Base-by-base conservation (phyloP, 1,139 yeast genomes). In the Hanseniaspora uvarum region DNA sequence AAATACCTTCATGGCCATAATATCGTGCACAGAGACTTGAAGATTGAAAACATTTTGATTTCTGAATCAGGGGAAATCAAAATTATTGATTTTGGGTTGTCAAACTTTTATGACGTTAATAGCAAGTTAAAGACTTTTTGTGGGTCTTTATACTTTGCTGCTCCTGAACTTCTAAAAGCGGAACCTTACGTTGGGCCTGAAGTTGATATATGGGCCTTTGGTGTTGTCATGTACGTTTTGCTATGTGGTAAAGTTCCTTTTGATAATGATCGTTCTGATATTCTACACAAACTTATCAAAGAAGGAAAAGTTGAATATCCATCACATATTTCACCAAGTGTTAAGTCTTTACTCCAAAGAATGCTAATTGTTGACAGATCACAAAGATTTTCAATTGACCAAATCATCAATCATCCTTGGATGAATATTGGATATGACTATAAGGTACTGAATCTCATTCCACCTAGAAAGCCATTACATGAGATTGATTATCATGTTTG, bases 191-290 rank as follows among this genome's bases (percentile, higher is more conserved):
- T 79, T 36, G 99, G 98, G 0, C 98, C 98, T 0, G 98, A 94
- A 67, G 96, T 94, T 50, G 99, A 92, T 66, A 83, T 92, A 30
- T 92, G 99, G 99, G 86, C 96, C 5, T 89, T 89, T 73, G 99
- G 98, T 56, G 96, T 92, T 48, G 96, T 92, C 0, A 71, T 94
- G 38, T 92, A 87, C 64, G 99, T 92, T 18, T 72, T 94, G 58
- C 96, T 92, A 2, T 89, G 96, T 66, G 99, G 99, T 54, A 89
- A 88, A 66, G 97, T 94, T 7, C 99, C 99, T 14, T 94, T 94
- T 68, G 98, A 94, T 67, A 98, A 94, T 66, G 94, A 87, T 64
- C 82, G 86, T 58, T 95, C 94, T 61, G 84, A 92, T 47, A 94
- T 86, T 1, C 74, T 94, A 62, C 98, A 94, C 67, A 95, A 88